phyloP scores from a whole-genome alignment of 768 basidiomycete species.

The Pleurotus platypus region DNA sequence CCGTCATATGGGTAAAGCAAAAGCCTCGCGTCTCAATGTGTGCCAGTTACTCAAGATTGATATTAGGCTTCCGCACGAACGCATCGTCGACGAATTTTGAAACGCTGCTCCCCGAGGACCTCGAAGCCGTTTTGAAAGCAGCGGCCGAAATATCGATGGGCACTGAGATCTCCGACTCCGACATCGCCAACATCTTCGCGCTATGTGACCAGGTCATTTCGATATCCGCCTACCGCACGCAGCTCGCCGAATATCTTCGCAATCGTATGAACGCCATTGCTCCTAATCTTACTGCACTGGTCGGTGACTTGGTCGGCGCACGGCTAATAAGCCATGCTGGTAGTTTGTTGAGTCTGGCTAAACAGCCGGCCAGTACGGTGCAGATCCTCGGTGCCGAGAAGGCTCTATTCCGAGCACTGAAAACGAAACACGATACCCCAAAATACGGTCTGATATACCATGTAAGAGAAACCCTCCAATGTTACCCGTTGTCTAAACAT shows the following conservation, averaged over 20 bases:
- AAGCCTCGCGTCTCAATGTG: too few species aligned
- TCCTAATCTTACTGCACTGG: conserved; percentile 89
- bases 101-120: conserved; percentile 91
- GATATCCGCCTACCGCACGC: conserved; percentile 90
- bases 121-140: conserved; percentile 91
- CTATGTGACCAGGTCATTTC: conserved; percentile 98
- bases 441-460: conserved; percentile 99
- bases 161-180: conserved; percentile 96
- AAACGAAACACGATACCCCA: conserved; percentile 98
- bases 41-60: not conserved
- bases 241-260: conserved; percentile 93
- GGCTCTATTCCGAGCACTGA: conserved; percentile 94
- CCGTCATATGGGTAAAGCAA: conserved; percentile 73
- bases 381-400: conserved; percentile 99
- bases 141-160: conserved; percentile 99
- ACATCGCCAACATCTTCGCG: conserved; percentile 94
- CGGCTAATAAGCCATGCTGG: conserved; percentile 95
- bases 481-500: conserved; percentile 4
- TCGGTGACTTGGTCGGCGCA: conserved; percentile 92
- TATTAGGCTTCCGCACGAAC: conserved; percentile 89
- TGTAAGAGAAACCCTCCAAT: conserved; percentile 38
- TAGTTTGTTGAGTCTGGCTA: conserved; percentile 89
- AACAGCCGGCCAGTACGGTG: conserved; percentile 97
- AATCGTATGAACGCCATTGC: conserved; percentile 99
- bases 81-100: conserved; percentile 84